Evolutionary conservation across 1,284 basidiomycete species (phyloP).

Genomic region (Microbotryum lychnidis-dioicae): DNA sequence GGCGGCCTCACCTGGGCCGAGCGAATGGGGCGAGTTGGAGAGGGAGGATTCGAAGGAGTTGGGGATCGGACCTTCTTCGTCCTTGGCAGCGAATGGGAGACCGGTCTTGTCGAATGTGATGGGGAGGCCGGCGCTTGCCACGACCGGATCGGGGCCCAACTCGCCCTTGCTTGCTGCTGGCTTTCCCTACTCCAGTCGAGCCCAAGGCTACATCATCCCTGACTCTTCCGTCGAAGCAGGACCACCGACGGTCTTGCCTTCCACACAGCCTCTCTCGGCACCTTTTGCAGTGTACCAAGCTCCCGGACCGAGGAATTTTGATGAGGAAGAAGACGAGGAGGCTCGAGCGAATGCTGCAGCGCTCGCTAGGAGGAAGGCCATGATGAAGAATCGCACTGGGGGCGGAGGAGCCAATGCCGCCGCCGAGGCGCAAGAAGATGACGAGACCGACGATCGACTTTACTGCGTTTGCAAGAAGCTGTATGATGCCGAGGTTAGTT

Average conservation of each 20-base stretch:
- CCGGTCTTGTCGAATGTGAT: too few relatives aligned
- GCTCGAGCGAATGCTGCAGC: neutral
- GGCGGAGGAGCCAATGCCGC: constrained; percentile 1
- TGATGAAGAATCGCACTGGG: constrained; percentile 2
- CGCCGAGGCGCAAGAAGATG: constrained; percentile 52
- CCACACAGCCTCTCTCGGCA: neutral
- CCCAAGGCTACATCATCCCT: too few relatives aligned
- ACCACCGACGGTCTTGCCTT: neutral
- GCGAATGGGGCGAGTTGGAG: too few relatives aligned
- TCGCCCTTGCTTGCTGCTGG: too few relatives aligned
- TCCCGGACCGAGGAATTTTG: constrained; percentile 8
- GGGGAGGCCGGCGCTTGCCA: too few relatives aligned
- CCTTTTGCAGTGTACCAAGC: constrained; percentile 13
- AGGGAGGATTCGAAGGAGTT: too few relatives aligned
- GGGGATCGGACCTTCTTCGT: too few relatives aligned
- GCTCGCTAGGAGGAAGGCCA: neutral
- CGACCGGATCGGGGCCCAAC: too few relatives aligned
- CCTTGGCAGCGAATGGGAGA: too few relatives aligned
- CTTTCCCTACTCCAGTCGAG: too few relatives aligned
- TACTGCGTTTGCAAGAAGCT: constrained; percentile 73
- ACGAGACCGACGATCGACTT: constrained; percentile 60
- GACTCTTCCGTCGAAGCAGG: too few relatives aligned
- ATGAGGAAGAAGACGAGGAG: constrained; percentile 16
- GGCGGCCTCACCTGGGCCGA: too few relatives aligned
- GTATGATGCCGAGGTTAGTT: constrained; percentile 54